A percentile compares a stretch with the other conserved stretches of the same genome.
Evolutionary conservation across 768 basidiomycete genomes (phyloP).

Genomic region (Termitomyces sp.): DNA sequence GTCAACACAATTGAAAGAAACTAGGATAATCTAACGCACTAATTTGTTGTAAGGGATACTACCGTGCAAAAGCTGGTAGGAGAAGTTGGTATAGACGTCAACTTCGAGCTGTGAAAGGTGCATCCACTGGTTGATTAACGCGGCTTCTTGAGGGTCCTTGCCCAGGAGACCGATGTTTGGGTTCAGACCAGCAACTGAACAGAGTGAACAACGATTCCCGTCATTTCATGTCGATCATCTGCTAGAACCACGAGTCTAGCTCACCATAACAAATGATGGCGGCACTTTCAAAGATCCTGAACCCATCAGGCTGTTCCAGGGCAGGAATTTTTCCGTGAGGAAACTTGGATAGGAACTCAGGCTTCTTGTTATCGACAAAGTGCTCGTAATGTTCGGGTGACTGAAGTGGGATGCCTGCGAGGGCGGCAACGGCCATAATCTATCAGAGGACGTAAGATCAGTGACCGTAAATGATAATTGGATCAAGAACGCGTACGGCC

Average conservation of each 20-base stretch:
- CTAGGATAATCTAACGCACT: constrained; percentile 24
- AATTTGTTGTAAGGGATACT: constrained; percentile 64
- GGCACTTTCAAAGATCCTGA: constrained; percentile 70
- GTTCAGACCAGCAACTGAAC: constrained; percentile 76
- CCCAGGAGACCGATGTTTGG: constrained; percentile 69
- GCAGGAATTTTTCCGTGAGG: constrained; percentile 83
- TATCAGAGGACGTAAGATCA: constrained; percentile 11
- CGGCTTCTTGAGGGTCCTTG: constrained; percentile 44
- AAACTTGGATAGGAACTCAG: constrained; percentile 70
- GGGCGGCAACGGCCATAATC: constrained; percentile 53
- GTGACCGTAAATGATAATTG: not conserved
- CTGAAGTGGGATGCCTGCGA: constrained; percentile 52
- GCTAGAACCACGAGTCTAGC: constrained; percentile 24
- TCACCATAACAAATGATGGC: constrained; percentile 87
- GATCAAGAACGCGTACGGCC: constrained; percentile 35
- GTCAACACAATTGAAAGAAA: not conserved
- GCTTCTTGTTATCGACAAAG: constrained; percentile 60
- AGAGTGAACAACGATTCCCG: constrained; percentile 59
- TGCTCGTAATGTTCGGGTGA: constrained; percentile 51
- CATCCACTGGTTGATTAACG: constrained; percentile 67
- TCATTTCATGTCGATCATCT: constrained; percentile 72
- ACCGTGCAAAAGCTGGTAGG: constrained; percentile 32
- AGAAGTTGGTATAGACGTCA: constrained; percentile 18
- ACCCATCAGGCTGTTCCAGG: constrained; percentile 69
- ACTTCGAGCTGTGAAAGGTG: constrained; percentile 58